These are phyloP conservation scores for Teunomyces panamensis DNA, from an alignment of 805 yeast species.

Conservation along the genomic window DNA sequence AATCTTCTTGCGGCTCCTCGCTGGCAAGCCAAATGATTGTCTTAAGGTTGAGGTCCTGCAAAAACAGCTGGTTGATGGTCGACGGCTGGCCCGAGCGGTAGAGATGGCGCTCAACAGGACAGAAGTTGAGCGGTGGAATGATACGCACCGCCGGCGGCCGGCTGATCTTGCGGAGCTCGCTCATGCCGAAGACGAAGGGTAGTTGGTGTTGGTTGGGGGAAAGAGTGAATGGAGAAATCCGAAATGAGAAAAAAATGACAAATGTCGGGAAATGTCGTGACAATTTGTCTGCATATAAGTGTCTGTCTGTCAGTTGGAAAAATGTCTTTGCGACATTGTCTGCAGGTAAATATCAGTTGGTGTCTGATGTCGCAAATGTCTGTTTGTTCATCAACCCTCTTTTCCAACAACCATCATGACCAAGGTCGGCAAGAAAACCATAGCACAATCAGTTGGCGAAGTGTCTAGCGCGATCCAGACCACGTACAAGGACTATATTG, in stretches of 20 bases:
- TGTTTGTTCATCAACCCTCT: neutral
- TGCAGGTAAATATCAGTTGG: too few relatives aligned
- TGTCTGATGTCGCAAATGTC: too few relatives aligned
- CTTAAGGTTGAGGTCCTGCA: constrained; percentile 67
- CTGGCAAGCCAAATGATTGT: constrained; percentile 92
- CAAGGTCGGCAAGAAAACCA: constrained; percentile 7
- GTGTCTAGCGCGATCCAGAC: constrained; percentile 27
- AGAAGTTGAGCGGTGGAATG: constrained; percentile 92
- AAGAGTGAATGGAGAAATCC: too few relatives aligned
- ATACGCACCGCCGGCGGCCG: constrained; percentile 63
- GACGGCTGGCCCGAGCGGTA: constrained; percentile 95
- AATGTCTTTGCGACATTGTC: too few relatives aligned
- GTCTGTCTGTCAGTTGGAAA: neutral
- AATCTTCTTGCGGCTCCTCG: constrained; percentile 90
- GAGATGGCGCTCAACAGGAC: constrained; percentile 86
- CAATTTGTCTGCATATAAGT: neutral
- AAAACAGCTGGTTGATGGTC: constrained; percentile 84
- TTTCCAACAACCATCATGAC: constrained; percentile 4
- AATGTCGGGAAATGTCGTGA: neutral
- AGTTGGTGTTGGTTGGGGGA: neutral
- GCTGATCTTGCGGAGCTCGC: constrained; percentile 17
- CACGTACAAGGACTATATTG: constrained; percentile 33
- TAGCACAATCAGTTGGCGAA: constrained; percentile 18
- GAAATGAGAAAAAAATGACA: neutral
- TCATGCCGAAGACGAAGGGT: neutral